Conservation (phyloP, 2,329 filamentous ascomycete genomes). For the Cryphonectria carpinicola region DNA sequence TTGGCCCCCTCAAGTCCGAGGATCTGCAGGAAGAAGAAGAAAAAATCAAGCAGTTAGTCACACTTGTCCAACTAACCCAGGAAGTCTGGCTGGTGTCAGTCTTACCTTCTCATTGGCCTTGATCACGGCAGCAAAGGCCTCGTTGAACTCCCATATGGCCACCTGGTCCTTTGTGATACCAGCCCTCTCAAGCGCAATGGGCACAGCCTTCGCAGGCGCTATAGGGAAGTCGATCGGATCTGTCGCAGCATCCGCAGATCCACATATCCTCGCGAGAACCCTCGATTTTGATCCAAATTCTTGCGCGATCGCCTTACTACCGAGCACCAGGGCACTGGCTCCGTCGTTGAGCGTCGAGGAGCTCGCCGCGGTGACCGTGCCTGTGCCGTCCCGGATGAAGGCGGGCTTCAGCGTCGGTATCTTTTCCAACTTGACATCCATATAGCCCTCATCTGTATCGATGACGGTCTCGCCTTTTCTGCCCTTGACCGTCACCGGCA, state of each 20-base stretch:
- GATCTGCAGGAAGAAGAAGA: constrained; percentile 55
- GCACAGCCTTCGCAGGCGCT: constrained; percentile 89
- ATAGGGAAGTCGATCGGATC: constrained; percentile 94
- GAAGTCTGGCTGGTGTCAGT: constrained; percentile 1
- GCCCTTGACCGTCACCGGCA: constrained; percentile 80
- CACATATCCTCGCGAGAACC: constrained; percentile 84
- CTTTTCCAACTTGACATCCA: constrained; percentile 85
- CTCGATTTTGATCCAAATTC: constrained; percentile 77
- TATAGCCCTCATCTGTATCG: constrained; percentile 85
- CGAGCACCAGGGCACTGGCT: constrained; percentile 85
- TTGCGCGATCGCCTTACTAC: constrained; percentile 77
- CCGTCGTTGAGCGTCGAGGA: constrained; percentile 94
- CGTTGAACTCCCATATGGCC: constrained; percentile 97
- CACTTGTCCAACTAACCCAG: no score
- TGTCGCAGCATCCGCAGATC: constrained; percentile 86
- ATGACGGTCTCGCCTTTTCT: constrained; percentile 83
- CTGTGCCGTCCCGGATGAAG: constrained; percentile 82
- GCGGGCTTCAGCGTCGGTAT: constrained; percentile 86
- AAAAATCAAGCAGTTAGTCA: constrained; percentile 4
- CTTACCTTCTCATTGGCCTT: constrained; percentile 86
- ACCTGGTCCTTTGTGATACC: constrained; percentile 92
- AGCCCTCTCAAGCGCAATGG: constrained; percentile 83
- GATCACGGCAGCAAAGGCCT: constrained; percentile 95
- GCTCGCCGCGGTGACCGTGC: constrained; percentile 93
- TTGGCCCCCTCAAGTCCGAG: constrained; percentile 77